These are phyloP conservation scores for Sugiyamaella americana DNA, from an alignment of 805 yeast species.

Conservation along the genomic window DNA sequence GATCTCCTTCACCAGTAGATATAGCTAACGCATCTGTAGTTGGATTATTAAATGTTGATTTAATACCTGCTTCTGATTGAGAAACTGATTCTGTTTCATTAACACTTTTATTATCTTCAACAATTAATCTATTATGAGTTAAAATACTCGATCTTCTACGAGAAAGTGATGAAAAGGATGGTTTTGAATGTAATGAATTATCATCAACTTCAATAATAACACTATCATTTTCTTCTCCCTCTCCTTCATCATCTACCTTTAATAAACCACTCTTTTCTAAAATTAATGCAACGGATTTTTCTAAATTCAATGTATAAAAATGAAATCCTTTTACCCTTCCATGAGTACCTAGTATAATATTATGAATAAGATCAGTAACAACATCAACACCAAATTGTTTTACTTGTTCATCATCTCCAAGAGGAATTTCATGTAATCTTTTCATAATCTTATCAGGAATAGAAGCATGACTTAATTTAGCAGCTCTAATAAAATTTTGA, in stretches of 20 bases:
- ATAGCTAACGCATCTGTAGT: slow-evolving; percentile 55
- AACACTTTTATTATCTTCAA: slow-evolving; percentile 23
- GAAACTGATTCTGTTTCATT: slow-evolving; percentile 19
- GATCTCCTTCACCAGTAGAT: slow-evolving; percentile 73
- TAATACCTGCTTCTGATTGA: slow-evolving; percentile 36
- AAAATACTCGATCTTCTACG: slow-evolving; percentile 22
- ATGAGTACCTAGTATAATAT: slow-evolving; percentile 37
- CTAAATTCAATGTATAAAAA: slow-evolving; percentile 87
- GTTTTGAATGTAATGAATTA: background rate
- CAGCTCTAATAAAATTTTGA: slow-evolving; percentile 75
- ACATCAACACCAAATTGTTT: slow-evolving; percentile 77
- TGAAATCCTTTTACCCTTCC: slow-evolving; percentile 76
- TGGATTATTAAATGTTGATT: slow-evolving; percentile 7
- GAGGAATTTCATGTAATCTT: slow-evolving; percentile 50
- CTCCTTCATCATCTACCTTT: slow-evolving; percentile 25
- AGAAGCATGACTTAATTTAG: slow-evolving; percentile 81
- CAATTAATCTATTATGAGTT: slow-evolving; percentile 39
- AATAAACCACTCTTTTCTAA: slow-evolving; percentile 57
- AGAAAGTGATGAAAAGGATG: background rate
- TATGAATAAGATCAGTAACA: slow-evolving; percentile 54
- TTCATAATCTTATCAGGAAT: slow-evolving; percentile 56
- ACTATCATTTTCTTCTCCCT: slow-evolving; percentile 12
- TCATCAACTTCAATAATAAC: background rate
- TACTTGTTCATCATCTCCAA: slow-evolving; percentile 72
- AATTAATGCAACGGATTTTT: slow-evolving; percentile 83